A percentile compares a stretch with the other conserved stretches of the same genome.
Evolutionary conservation across 139 green algal species (phyloP).

Genomic region (Desmodesmus armatus): DNA sequence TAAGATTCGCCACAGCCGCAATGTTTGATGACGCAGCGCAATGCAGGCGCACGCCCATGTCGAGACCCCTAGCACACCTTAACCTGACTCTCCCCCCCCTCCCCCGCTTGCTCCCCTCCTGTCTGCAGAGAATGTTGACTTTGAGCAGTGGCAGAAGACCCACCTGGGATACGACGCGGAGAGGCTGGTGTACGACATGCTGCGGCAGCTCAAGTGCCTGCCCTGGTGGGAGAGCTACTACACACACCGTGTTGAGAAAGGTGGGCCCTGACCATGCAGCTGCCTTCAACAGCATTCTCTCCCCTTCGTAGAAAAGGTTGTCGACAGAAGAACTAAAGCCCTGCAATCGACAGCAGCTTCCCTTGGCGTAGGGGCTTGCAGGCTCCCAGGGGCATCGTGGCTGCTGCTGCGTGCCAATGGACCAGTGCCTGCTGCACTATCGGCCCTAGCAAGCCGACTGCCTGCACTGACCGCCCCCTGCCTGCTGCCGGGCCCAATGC

Average conservation of each 20-base stretch:
- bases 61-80: neutral
- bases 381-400: no score
- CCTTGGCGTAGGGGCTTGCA: no score
- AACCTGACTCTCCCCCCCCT: neutral
- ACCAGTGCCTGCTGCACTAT: no score
- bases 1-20: neutral
- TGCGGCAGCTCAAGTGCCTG: slow-evolving; percentile 10
- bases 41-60: neutral
- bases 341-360: no score
- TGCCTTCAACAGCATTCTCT: no score
- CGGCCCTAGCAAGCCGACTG: no score
- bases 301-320: no score
- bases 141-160: neutral
- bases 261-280: neutral
- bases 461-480: no score
- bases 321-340: no score
- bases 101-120: neutral
- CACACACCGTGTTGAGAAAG: neutral
- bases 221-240: slow-evolving; percentile 12
- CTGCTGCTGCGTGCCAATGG: no score
- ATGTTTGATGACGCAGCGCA: neutral
- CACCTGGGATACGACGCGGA: slow-evolving; percentile 16
- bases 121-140: neutral
- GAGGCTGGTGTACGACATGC: neutral
- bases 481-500: no score